Base-by-base conservation (phyloP, 176 grass and related monocot genomes). In the bread wheat (Triticum aestivum) region DNA sequence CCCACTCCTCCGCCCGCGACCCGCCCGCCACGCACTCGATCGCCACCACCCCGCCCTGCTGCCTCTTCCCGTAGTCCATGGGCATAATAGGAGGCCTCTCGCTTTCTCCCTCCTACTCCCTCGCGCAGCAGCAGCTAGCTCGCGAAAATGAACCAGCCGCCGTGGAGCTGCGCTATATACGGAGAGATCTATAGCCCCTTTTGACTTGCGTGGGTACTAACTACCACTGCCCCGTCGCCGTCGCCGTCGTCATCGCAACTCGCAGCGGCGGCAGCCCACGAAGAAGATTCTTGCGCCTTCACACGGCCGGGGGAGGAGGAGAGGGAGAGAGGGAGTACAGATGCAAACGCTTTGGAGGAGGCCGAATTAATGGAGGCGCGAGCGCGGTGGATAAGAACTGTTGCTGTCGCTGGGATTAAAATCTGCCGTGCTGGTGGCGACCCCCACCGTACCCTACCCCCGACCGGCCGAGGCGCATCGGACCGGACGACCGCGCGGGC, bases 11-110 rank as follows among this genome's bases (percentile, higher is more conserved):
- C 71, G 93, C 93, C 56, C 86, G 87, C 73, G 90, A 90, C 10
- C 93, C 91, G 38, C 93, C 93, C 44, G 93, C 90, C 67, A 95
- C 90, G 88, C 93, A 95, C 90, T 95, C 93, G 75, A 95, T 95
- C 88, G 93, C 93, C 83, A 92, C 90, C 86, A 91, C 86, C 86
- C 88, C 23, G 9, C 51, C 78, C 54, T 82, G 82, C 54, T 82
- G 82, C 72, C 66, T 87, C 84, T 75, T 80, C 89, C 86, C 81
- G 77, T 34, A 24, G 37, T 91, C 86, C 89, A 83, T 83, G 89
- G 83, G 79, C 89, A 89, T 74, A 59, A 0, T 2, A 59, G 5
- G 15, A 7, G 5, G 4, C 29, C 51, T 45, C 37, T 52, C 13
- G 11, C 44, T 3, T 26, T 11, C 47, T 6, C 11, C 15, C 11